Evolutionary conservation across 1,139 yeast genomes (phyloP).

Genomic region (Hyphopichia wangnamkhiaoensis): DNA sequence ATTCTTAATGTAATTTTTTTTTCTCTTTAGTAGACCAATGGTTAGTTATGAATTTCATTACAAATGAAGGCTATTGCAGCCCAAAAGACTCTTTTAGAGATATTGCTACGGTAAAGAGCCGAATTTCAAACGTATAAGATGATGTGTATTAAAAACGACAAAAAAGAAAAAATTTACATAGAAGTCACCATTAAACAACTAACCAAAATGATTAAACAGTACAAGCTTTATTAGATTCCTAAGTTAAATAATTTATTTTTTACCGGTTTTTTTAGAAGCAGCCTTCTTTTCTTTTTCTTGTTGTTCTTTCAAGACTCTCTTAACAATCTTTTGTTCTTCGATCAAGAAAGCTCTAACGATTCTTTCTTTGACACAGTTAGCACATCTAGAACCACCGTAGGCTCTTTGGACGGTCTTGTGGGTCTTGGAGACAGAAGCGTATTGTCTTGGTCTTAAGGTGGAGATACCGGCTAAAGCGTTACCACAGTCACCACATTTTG

Average conservation of each 20-base stretch:
- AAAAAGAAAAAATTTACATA: conserved; percentile 21
- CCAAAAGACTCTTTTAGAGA: not conserved
- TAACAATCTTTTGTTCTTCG: conserved; percentile 99
- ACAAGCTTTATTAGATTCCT: conserved; percentile 10
- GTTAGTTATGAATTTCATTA: no score
- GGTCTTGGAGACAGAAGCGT: conserved; percentile 92
- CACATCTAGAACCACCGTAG: conserved; percentile 99
- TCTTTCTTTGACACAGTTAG: conserved; percentile 98
- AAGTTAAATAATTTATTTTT: conserved; percentile 31
- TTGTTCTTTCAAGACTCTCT: conserved; percentile 96
- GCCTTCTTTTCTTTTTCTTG: conserved; percentile 78
- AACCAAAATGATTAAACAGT: conserved; percentile 17
- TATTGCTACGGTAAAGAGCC: not conserved
- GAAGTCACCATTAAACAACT: conserved; percentile 16
- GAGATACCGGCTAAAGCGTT: conserved; percentile 86
- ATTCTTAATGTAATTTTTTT: not conserved
- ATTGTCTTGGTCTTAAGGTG: conserved; percentile 96
- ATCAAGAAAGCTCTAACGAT: conserved; percentile 98
- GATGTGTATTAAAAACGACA: conserved; percentile 18
- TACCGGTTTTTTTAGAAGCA: conserved; percentile 42
- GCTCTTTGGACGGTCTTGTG: conserved; percentile 99
- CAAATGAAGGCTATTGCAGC: conserved; percentile 1
- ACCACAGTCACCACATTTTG: conserved; percentile 99
- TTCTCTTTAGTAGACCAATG: not conserved
- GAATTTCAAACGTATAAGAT: conserved; percentile 6